Conservation (phyloP, 2,329 filamentous ascomycete species). For the Xylariaceae sp. region DNA sequence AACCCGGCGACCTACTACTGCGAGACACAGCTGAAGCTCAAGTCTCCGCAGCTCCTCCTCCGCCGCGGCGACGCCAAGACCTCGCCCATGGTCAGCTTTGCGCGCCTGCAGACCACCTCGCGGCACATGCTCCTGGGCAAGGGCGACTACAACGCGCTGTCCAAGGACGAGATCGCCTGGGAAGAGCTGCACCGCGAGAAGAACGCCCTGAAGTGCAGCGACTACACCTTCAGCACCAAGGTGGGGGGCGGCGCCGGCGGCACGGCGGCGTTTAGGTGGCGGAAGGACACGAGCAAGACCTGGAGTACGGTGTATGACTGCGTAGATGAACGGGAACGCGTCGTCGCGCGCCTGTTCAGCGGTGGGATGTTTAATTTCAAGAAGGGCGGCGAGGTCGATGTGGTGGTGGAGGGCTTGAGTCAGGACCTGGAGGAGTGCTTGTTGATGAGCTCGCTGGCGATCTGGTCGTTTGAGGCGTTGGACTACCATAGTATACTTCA, state of each 20-base stretch:
- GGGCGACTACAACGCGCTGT: constrained; percentile 1
- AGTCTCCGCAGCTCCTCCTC: neutral
- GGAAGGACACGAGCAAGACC: constrained; percentile 4
- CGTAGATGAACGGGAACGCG: constrained; percentile 1
- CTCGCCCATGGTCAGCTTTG: constrained; percentile 1
- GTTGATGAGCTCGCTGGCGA: constrained; percentile 3
- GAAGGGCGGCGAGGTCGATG: constrained; percentile 6
- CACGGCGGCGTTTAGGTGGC: constrained; percentile 3
- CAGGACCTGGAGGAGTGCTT: constrained; percentile 3
- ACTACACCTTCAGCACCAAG: constrained; percentile 6
- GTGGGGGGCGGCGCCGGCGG: neutral
- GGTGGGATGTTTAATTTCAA: constrained; percentile 6
- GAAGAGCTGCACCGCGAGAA: constrained; percentile 7
- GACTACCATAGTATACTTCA: constrained; percentile 5
- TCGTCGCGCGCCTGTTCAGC: constrained; percentile 6
- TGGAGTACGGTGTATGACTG: constrained; percentile 6
- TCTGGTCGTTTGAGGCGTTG: constrained; percentile 6
- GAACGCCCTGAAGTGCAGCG: constrained; percentile 4
- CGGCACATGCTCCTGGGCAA: neutral
- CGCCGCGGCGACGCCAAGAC: neutral
- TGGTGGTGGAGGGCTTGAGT: constrained; percentile 4
- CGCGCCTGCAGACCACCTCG: neutral
- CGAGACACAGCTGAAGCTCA: neutral
- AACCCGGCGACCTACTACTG: constrained; percentile 1
- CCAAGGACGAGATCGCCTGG: neutral